Conservation (phyloP, 202 grass and related monocot genomes). For the Carex arenaria region DNA sequence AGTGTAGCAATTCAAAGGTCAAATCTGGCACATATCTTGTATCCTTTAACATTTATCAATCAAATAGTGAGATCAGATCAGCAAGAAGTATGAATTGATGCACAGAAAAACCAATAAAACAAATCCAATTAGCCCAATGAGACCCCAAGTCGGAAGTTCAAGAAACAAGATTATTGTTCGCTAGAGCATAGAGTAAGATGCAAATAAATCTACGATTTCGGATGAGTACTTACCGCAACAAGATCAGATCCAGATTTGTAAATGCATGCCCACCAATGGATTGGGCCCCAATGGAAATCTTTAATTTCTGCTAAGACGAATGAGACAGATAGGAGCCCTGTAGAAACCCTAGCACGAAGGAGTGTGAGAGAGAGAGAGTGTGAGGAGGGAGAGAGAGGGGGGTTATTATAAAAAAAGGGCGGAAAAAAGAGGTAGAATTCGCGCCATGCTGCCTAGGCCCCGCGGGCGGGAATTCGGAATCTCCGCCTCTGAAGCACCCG, state of each 20-base stretch:
- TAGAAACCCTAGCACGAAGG: slow-evolving; percentile 1
- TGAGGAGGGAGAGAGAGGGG: background rate
- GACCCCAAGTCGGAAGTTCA: background rate
- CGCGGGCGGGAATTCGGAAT: slow-evolving; percentile 4
- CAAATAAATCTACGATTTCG: background rate
- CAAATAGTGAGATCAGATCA: background rate
- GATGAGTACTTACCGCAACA: background rate
- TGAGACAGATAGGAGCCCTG: background rate
- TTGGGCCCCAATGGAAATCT: background rate
- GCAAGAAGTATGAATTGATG: background rate
- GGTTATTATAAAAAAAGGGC: background rate
- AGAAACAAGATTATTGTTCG: background rate
- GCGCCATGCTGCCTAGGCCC: background rate
- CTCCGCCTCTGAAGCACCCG: background rate
- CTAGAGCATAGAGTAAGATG: slow-evolving; percentile 1
- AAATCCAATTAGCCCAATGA: background rate
- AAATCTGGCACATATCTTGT: background rate
- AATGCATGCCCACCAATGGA: background rate
- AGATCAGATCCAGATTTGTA: background rate
- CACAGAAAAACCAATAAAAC: background rate
- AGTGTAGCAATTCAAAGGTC: background rate
- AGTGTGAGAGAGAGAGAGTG: background rate
- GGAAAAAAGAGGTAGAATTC: background rate
- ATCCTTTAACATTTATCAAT: background rate
- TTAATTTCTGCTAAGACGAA: background rate